Evolutionary conservation across 495 filamentous ascomycete genomes (phyloP), one percentile per base, ranked within the genome.

Genomic region (Daldinia loculata): DNA sequence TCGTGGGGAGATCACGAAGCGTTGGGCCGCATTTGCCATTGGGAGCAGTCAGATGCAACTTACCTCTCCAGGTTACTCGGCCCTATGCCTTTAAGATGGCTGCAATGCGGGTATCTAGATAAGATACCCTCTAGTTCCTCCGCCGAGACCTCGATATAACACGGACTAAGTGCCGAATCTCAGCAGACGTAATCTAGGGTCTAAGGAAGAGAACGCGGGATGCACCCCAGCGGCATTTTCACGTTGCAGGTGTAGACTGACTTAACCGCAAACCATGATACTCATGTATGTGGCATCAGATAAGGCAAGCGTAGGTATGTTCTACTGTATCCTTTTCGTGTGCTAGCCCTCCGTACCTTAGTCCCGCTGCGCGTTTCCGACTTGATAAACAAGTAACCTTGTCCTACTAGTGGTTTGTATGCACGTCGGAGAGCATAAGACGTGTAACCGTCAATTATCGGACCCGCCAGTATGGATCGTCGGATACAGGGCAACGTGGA

Each of bases 401-500:
- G 36, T 63, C 55, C 45, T 48, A 67, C 34, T 56, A 48, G 29
- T 38, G 43, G 63, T 39, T 71, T 58, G 58, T 41, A 45, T 53
- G 59, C 63, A 53, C 29, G 36, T 56, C 48, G 30, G 57, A 61
- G 36, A 32, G 26, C 45, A 30, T 32, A 58, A 53, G 56, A 62
- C 59, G 50, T 58, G 52, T 63, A 27, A 61, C 50, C 19, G 36
- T 19, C 59, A 41, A 63, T 66, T 55, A 61, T 32, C 26, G 36
- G 53, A 45, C 58, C 62, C 66, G 51, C 36, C 43, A 63, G 66
- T 17, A 66, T 45, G 66, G 66, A 58, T 69, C 65, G 56, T 61
- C 60, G 64, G 55, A 63, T 45, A 56, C 45, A 58, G 43, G 55
- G 52, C 51, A 69, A 69, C 62, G 62, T 69, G 62, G 66, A 69